Evolutionary conservation across 345 rosid species (phyloP), one percentile per base, ranked within the genome.

Genomic region (Aethionema arabicum): DNA sequence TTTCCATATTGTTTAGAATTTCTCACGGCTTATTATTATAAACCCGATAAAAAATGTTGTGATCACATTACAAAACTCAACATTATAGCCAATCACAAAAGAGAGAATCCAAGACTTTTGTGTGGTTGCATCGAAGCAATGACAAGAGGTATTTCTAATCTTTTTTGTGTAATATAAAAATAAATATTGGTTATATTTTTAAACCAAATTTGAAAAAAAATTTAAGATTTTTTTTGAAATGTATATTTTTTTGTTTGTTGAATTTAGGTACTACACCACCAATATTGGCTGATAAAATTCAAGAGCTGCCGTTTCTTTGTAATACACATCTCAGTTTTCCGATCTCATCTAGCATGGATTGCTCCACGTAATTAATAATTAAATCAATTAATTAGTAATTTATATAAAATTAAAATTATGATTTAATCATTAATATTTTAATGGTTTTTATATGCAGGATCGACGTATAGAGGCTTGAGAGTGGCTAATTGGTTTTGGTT

Each of bases 331-430:
- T 80, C 8, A 81, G 79, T 55, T 81, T 81, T 61, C 85, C 80
- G 21, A 78, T 81, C 56, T 78, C 85, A 9, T 54, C 61, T 5
- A 47, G 72, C 79, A 78, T 81, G 85, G 78, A 82, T 15, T 85
- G 87, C 66, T 70, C 72, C 51, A 75, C 32, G 83, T 78, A 56
- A 21, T 21, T 21, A 21, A 21, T 21, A 1, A 21, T 21, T 21
- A 1, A 21, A 21, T 21, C 2, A 21, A 21, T 21, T 21, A 21
- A n/a, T n/a, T 21, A 2, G 1, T 21, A 1, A 21, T 21, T 21
- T 21, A 21, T 21, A 21, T 2, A 21, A 1, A 21, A 21, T 21
- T 21, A 21, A n/a, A n/a, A 21, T 21, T 21, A 21, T 2, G 27
- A 21, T n/a, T n/a, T n/a, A n/a, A n/a, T n/a, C n/a, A n/a, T n/a